Evolutionary conservation across 352 stramenopile genomes (phyloP), one percentile per base, ranked within the genome.

Genomic region (Elongisporangium prolatum): DNA sequence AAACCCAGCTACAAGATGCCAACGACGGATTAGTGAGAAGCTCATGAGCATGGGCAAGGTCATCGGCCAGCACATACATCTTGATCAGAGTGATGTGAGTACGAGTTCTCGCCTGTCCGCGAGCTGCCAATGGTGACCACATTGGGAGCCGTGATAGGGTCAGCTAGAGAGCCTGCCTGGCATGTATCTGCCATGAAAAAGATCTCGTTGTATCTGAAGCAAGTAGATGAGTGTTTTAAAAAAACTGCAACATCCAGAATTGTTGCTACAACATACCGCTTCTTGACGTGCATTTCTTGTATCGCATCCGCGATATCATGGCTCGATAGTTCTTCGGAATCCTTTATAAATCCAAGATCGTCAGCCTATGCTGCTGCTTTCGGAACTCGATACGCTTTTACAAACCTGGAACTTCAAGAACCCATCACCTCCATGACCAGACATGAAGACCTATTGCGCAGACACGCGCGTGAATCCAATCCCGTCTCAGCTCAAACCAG

Each of bases 121-220:
- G 89, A 97, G 56, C 90, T 98, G 52, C 93, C 95, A 52, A 98
- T 92, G 9, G 89, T 95, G 51, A 97, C 88, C 8, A 98, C 87
- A 63, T 98, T 97, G 0, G 89, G 88, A 2, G 85, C 93, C 48
- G 78, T 73, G 48, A 96, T 78, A 7, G 88, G 72, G 50, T 94
- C 94, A 37, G 82, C 85, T 25, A 98, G 77, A 50, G 95, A 98
- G 38, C 94, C 96, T 4, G 95, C 96, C 70, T 99, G 96, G 69
- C 96, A 99, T 7, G 96, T 99, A 82, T 99, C 96, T n/a, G 98
- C 92, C 71, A 98, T 97, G 65, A 98, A 98, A 52, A 99, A 95
- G 20, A 98, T 91, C 64, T 98, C 80, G 37, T 97, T 89, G 74
- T 97, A 99, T 49, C 86, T 92, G 56, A 21, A 37, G 20, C 37